A percentile compares a stretch with the other conserved stretches of the same genome.
phyloP scores from a whole-genome alignment of 192 early-diverging fungal genomes.

The Endogone sp. region DNA sequence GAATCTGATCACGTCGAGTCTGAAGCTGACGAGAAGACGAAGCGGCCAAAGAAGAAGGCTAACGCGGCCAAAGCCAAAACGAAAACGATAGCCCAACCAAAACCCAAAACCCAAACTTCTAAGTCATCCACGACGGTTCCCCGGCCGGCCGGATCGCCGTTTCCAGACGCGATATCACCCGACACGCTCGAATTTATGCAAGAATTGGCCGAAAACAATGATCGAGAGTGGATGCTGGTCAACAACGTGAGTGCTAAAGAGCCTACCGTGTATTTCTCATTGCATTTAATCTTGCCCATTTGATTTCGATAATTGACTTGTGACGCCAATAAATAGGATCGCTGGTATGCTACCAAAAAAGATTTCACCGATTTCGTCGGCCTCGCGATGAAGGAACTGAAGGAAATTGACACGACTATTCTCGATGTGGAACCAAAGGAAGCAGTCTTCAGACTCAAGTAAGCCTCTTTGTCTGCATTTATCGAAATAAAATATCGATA shows the following conservation, averaged over 20 bases:
- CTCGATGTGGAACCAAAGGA: conserved; percentile 36
- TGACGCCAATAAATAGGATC: conserved; percentile 8
- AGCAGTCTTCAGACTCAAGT: conserved; percentile 44
- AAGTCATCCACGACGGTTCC: neutral
- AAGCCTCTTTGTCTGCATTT: conserved; percentile 7
- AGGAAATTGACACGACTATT: conserved; percentile 39
- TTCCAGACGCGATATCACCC: conserved; percentile 44
- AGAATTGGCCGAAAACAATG: conserved; percentile 41
- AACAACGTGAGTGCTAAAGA: conserved; percentile 13
- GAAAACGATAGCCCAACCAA: neutral
- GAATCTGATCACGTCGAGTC: no score
- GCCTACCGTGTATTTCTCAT: neutral
- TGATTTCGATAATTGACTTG: neutral
- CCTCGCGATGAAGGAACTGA: conserved; percentile 32
- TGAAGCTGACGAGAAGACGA: no score
- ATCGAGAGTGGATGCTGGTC: conserved; percentile 43
- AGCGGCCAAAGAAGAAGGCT: no score
- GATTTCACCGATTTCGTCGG: conserved; percentile 48
- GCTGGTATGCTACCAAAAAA: conserved; percentile 25
- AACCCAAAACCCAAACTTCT: neutral
- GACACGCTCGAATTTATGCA: conserved; percentile 44
- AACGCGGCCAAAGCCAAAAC: no score
- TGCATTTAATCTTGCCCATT: neutral
- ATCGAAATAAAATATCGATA: neutral
- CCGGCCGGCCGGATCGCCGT: conserved; percentile 27